Evolutionary conservation across 306 rosid species (phyloP), one percentile per base, ranked within the genome.

Genomic region (Lathyrus aphaca): DNA sequence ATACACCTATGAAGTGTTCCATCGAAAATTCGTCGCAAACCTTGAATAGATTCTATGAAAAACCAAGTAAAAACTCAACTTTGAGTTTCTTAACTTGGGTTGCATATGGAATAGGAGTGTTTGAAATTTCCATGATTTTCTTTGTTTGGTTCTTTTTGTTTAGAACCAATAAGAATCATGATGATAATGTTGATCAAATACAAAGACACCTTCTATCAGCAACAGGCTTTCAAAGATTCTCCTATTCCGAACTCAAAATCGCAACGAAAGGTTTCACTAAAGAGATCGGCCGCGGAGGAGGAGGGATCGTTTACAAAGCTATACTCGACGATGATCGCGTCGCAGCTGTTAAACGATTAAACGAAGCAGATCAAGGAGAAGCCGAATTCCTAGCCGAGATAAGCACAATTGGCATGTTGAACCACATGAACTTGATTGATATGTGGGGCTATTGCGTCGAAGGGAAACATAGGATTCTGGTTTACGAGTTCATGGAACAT

Each of bases 381-480:
- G 87, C 70, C 8, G 92, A 89, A 17, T 89, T 89, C 59, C 81
- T 89, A 1, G 87, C 90, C 0, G 92, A 89, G 72, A 83, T 78
- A 23, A 85, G 85, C 69, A 85, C 80, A 0, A 85, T 86, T 30
- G 89, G 90, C 8, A 83, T 76, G 85, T 64, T 87, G 55, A 87
- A 89, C 67, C 96, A 85, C 51, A 89, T 85, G 84, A 82, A 87
- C 71, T 80, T 89, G 66, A 89, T 87, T 66, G 89, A 87, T 42
- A 85, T 83, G 93, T 87, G 91, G 93, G 96, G 93, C 0, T 85
- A 87, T 16, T 89, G 93, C 10, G 84, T 74, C 0, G 87, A 89
- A 8, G 80, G 89, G 70, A 89, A 82, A 61, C 92, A 80, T 15
- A 85, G 87, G 71, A 43, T 87, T 3, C 53, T 87, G 71, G 92